Evolutionary conservation across 225 moss, liverwort and hornwort genomes (phyloP).

Genomic region (Pseudisothecium myosuroides): DNA sequence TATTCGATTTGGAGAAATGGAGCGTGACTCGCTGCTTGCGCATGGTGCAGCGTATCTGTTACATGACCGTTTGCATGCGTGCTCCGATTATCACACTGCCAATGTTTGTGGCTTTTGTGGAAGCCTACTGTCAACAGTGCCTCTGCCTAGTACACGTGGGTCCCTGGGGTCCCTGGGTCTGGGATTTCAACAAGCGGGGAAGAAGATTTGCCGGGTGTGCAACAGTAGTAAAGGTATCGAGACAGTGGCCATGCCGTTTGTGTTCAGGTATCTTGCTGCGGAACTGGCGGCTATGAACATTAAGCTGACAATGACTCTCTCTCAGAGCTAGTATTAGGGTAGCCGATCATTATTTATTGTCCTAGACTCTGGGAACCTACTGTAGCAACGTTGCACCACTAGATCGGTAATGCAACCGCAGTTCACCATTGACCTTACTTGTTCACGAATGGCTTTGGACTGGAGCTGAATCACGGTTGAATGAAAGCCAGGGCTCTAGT

Average conservation of each 20-base stretch:
- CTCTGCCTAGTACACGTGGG: constrained; percentile 26
- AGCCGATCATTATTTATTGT: background rate
- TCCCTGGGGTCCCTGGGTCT: constrained; percentile 49
- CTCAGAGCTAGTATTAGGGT: constrained; percentile 3
- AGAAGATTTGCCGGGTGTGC: constrained; percentile 73
- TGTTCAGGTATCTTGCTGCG: constrained; percentile 90
- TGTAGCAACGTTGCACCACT: background rate
- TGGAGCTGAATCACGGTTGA: background rate
- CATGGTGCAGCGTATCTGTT: constrained; percentile 86
- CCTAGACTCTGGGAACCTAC: background rate
- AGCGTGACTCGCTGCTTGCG: constrained; percentile 81
- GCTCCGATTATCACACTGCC: constrained; percentile 88
- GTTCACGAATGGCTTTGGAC: background rate
- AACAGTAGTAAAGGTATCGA: constrained; percentile 70
- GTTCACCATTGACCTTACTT: no score
- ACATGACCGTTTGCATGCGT: constrained; percentile 82
- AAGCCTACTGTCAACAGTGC: constrained; percentile 63
- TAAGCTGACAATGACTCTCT: constrained; percentile 57
- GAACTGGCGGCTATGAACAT: constrained; percentile 98
- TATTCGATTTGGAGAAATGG: constrained; percentile 97
- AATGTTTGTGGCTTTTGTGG: constrained; percentile 70
- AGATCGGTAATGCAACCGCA: background rate
- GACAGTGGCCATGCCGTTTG: constrained; percentile 84
- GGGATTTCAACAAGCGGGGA: constrained; percentile 29
- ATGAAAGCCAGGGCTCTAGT: background rate